Evolutionary conservation across 768 basidiomycete genomes (phyloP).

Genomic region (Saitozyma sp.): DNA sequence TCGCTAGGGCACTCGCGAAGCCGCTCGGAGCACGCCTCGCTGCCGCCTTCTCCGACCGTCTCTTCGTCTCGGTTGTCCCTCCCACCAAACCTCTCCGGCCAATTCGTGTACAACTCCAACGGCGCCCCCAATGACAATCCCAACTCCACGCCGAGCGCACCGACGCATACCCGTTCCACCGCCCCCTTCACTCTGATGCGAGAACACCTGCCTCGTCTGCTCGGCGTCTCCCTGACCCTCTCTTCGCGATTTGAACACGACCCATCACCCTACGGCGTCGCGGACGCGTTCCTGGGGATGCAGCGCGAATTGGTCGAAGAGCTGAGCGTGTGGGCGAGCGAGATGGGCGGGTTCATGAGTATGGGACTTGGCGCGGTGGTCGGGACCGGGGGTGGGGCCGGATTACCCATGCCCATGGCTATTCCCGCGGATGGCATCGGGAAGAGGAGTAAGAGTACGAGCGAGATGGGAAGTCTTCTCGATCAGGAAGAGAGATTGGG

Average conservation of each 20-base stretch:
- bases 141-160: neutral
- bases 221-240: slow-evolving; percentile 27
- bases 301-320: slow-evolving; percentile 25
- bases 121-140: neutral
- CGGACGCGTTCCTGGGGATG: slow-evolving; percentile 32
- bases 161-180: neutral
- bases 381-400: slow-evolving; percentile 5
- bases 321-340: slow-evolving; percentile 29
- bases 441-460: neutral
- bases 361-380: slow-evolving; percentile 23
- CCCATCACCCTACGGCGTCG: slow-evolving; percentile 36
- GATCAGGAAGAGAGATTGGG: slow-evolving; percentile 18
- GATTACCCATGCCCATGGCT: neutral
- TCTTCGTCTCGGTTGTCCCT: too few relatives aligned
- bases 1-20: too few relatives aligned
- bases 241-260: slow-evolving; percentile 40
- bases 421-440: neutral
- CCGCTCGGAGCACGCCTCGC: too few relatives aligned
- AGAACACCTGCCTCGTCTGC: slow-evolving; percentile 25
- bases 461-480: slow-evolving; percentile 1
- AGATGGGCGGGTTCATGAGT: slow-evolving; percentile 26
- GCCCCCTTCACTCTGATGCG: neutral
- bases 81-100: neutral
- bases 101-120: neutral
- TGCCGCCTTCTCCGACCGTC: too few relatives aligned